Conservation (phyloP, 441 rosid species). For the Euphorbia schlechtendalii region DNA sequence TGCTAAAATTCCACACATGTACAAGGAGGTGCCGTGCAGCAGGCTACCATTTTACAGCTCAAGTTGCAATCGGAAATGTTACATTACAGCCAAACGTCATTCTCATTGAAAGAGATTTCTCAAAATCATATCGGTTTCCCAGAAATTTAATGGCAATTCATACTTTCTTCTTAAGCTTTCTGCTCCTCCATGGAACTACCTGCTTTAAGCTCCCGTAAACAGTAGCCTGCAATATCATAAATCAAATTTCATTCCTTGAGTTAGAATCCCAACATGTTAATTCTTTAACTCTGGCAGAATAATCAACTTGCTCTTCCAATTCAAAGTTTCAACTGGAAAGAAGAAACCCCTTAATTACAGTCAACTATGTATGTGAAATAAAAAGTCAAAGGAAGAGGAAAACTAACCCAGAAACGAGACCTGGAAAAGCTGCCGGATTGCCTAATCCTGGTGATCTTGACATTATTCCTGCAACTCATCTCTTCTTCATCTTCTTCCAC, state of each 20-base stretch:
- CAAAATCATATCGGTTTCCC: constrained; percentile 4
- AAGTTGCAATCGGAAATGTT: background rate
- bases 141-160: background rate
- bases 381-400: background rate
- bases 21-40: too few species aligned
- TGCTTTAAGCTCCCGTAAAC: constrained; percentile 61
- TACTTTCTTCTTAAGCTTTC: constrained; percentile 35
- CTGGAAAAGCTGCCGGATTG: constrained; percentile 48
- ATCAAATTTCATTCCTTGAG: constrained; percentile 5
- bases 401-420: constrained; percentile 73
- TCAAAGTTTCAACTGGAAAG: too few species aligned
- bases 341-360: too few species aligned
- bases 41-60: background rate
- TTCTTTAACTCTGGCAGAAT: too few species aligned
- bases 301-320: too few species aligned
- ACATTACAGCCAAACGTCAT: constrained; percentile 6
- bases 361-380: too few species aligned
- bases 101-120: constrained; percentile 11
- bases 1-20: background rate
- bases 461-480: constrained; percentile 19
- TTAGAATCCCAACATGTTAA: too few species aligned
- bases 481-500: constrained; percentile 16
- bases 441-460: constrained; percentile 32
- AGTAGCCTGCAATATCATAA: constrained; percentile 39
- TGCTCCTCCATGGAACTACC: constrained; percentile 59